phyloP scores from a whole-genome alignment of 768 basidiomycete genomes.

The Dioszegia crocea region DNA sequence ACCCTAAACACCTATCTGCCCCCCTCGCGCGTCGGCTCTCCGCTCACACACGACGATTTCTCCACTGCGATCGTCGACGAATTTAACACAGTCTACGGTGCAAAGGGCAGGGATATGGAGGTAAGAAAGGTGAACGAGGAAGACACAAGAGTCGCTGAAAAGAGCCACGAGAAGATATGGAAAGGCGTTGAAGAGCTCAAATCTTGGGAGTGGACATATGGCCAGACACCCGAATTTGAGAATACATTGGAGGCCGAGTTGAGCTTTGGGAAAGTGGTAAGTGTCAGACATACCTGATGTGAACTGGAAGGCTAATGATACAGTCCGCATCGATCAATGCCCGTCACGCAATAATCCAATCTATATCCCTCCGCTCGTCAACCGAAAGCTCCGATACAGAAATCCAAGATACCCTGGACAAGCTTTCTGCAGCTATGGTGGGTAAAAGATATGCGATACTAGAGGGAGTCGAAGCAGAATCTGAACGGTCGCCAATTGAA shows the following conservation, averaged over 20 bases:
- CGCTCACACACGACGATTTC: slow-evolving; percentile 67
- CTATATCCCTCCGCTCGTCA: slow-evolving; percentile 11
- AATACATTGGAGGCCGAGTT: slow-evolving; percentile 55
- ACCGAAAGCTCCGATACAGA: slow-evolving; percentile 1
- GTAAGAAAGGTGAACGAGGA: slow-evolving; percentile 54
- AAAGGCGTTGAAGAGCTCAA: slow-evolving; percentile 69
- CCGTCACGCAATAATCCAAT: slow-evolving; percentile 41
- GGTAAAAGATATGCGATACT: slow-evolving; percentile 32
- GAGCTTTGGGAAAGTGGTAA: slow-evolving; percentile 53
- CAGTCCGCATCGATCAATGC: slow-evolving; percentile 32
- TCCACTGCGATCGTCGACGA: slow-evolving; percentile 63
- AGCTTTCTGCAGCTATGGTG: slow-evolving; percentile 21
- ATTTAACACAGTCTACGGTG: slow-evolving; percentile 55
- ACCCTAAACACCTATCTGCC: slow-evolving; percentile 57
- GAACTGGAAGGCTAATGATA: neutral
- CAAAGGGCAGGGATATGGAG: slow-evolving; percentile 11
- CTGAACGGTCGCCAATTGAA: slow-evolving; percentile 5
- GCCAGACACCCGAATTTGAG: slow-evolving; percentile 89
- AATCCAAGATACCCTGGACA: slow-evolving; percentile 26
- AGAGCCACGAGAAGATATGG: slow-evolving; percentile 56
- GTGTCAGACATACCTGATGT: slow-evolving; percentile 21
- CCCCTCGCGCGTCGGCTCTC: slow-evolving; percentile 53
- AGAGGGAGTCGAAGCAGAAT: slow-evolving; percentile 18
- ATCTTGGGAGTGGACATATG: slow-evolving; percentile 89
- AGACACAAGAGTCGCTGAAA: slow-evolving; percentile 44